These are phyloP conservation scores for Ceratocystis alfenasii DNA, from an alignment of 2,329 filamentous ascomycete species.

Conservation along the genomic window DNA sequence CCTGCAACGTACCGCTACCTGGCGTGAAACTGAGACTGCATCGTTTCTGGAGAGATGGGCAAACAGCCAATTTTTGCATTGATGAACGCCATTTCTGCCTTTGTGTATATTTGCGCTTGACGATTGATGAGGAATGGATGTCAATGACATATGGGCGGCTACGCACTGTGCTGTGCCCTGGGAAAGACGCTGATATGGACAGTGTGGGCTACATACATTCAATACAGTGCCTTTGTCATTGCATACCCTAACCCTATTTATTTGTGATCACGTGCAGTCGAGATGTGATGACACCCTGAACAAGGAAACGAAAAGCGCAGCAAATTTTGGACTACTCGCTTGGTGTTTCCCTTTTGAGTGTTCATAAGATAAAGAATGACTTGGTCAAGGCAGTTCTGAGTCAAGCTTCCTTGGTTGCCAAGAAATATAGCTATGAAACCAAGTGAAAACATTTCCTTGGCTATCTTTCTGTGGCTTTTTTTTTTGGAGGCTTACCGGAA, in stretches of 20 bases:
- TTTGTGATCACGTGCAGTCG: background rate
- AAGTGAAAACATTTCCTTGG: no score
- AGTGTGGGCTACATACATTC: background rate
- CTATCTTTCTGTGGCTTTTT: background rate
- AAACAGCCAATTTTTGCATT: background rate
- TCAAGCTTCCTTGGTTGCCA: no score
- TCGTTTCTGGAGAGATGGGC: background rate
- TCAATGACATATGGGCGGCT: background rate
- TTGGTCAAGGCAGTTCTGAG: no score
- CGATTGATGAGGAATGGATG: background rate
- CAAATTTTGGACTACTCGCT: background rate
- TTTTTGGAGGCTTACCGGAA: background rate
- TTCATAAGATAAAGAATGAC: background rate
- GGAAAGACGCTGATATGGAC: background rate
- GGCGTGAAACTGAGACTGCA: constrained; percentile 37
- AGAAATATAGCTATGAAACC: no score
- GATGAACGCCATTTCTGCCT: no score
- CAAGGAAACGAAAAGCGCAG: constrained; percentile 13
- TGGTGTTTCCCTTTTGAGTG: background rate
- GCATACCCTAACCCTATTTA: background rate
- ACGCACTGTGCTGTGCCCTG: background rate
- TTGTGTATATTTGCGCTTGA: background rate
- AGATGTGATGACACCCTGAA: background rate
- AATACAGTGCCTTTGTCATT: background rate
- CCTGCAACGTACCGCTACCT: constrained; percentile 59